Base-by-base conservation (phyloP, 768 basidiomycete genomes). In the Phylloporus arenicola region DNA sequence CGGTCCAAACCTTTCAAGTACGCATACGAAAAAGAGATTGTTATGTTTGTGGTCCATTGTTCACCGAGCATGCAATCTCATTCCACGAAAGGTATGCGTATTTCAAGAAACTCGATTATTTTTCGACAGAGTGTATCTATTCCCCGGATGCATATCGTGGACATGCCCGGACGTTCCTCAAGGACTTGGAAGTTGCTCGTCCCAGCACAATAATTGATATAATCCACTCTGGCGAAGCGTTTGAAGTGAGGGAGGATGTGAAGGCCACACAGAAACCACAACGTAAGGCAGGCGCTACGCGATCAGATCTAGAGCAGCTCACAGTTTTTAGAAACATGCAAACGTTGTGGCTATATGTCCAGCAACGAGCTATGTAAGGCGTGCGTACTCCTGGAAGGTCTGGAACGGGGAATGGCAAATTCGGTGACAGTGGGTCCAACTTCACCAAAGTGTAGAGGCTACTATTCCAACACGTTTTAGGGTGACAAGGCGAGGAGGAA, bases 1-100 rank as follows among this genome's bases (percentile, higher is more conserved):
- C 81, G 96, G 50, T 93, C 90, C 43, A 99, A 99, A 70, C 96
- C 96, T n/a, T 98, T 99, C 78, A 98, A 97, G 66, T 99, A 98
- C 63, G 87, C 92, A 0, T 98, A 98, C 61, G 96, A 99, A 73
- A 99, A 99, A 71, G 96, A 99, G 72, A 98, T 99, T 29, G 96
- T 99, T 55, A 98, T 99, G 96, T 92, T 57, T 55, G 80, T 69
- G 37, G 17, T 42, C 39, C 22, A 34, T 51, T 30, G 19, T 16
- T 33, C 29, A 25, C 13, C 43, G 50, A 37, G 39, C 45, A 24
- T 47, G n/a, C n/a, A 22, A 42, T 57, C 53, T 58, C n/a, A 43
- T 30, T 30, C 27, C 31, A 37, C 10, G 14, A 29, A 60, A 94
- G 92, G 92, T 97, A 98, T 67, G 95, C 95, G 9, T 97, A 99